Conservation (phyloP, 495 filamentous ascomycete species). For the Podospora pseudopauciseta region DNA sequence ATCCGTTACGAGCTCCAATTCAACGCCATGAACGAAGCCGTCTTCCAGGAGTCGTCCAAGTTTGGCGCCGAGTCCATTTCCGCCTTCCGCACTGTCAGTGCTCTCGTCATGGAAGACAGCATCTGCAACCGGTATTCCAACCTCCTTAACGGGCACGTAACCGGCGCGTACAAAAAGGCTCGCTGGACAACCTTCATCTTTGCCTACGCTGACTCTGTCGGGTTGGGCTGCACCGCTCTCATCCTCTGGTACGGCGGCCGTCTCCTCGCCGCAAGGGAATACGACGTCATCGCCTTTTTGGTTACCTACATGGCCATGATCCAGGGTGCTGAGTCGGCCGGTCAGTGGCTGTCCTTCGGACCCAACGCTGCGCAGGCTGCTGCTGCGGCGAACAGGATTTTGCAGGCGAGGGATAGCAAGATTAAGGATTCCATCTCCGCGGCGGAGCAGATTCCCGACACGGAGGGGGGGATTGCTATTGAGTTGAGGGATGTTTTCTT, state of each 20-base stretch:
- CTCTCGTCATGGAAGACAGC: constrained; percentile 53
- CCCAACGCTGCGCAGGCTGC: constrained; percentile 48
- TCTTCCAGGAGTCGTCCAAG: constrained; percentile 56
- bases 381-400: constrained; percentile 45
- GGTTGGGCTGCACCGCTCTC: constrained; percentile 45
- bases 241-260: constrained; percentile 51
- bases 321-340: constrained; percentile 45
- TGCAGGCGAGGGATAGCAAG: constrained; percentile 38
- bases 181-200: constrained; percentile 44
- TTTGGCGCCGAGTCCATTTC: constrained; percentile 60
- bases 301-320: constrained; percentile 49
- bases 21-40: constrained; percentile 51
- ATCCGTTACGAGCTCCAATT: constrained; percentile 55
- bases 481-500: constrained; percentile 57
- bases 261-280: constrained; percentile 38
- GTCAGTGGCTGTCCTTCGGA: constrained; percentile 46
- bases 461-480: constrained; percentile 49
- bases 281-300: constrained; percentile 37
- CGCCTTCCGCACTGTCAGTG: constrained; percentile 57
- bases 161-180: constrained; percentile 42
- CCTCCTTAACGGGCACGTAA: constrained; percentile 40
- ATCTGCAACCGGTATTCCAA: constrained; percentile 46
- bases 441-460: constrained; percentile 32
- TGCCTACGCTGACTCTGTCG: constrained; percentile 43
- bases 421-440: constrained; percentile 22